phyloP scores from a whole-genome alignment of 1,284 basidiomycete species.

The Hypsizygus ulmarius region DNA sequence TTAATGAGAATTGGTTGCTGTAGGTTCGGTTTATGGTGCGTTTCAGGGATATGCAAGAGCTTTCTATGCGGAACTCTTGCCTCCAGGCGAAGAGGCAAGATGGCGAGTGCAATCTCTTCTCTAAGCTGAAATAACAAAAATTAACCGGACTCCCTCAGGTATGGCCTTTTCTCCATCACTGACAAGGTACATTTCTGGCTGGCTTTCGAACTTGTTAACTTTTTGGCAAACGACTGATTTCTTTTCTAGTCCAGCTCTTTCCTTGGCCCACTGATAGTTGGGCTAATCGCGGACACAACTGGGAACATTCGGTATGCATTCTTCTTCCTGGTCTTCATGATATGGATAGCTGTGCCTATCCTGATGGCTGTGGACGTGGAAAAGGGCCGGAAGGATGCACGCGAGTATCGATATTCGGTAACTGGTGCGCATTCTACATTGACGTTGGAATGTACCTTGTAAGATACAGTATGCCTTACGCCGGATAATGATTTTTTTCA shows the following conservation, averaged over 20 bases:
- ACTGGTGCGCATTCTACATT: background rate
- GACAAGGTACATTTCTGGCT: slow-evolving; percentile 58
- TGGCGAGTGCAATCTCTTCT: slow-evolving; percentile 43
- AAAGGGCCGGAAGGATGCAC: slow-evolving; percentile 65
- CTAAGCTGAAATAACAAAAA: background rate
- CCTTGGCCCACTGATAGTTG: slow-evolving; percentile 84
- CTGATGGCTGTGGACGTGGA: slow-evolving; percentile 69
- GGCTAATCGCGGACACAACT: slow-evolving; percentile 79
- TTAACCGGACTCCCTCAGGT: slow-evolving; percentile 32
- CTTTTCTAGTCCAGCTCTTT: slow-evolving; percentile 74
- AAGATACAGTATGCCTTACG: no score
- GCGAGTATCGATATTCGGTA: slow-evolving; percentile 37
- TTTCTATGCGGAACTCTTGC: slow-evolving; percentile 76
- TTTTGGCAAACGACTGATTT: background rate
- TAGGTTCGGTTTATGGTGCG: slow-evolving; percentile 70
- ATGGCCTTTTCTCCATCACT: slow-evolving; percentile 83
- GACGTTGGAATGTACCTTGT: background rate
- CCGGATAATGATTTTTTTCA: no score
- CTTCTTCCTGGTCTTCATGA: slow-evolving; percentile 80
- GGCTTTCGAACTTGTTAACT: background rate
- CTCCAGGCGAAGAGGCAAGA: slow-evolving; percentile 74
- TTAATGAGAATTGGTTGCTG: background rate
- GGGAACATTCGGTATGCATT: slow-evolving; percentile 90
- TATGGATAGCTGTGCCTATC: slow-evolving; percentile 78
- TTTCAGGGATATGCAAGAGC: slow-evolving; percentile 82